These are phyloP conservation scores for Colletotrichum incanum DNA, from an alignment of 2,329 filamentous ascomycete genomes.

Conservation along the genomic window DNA sequence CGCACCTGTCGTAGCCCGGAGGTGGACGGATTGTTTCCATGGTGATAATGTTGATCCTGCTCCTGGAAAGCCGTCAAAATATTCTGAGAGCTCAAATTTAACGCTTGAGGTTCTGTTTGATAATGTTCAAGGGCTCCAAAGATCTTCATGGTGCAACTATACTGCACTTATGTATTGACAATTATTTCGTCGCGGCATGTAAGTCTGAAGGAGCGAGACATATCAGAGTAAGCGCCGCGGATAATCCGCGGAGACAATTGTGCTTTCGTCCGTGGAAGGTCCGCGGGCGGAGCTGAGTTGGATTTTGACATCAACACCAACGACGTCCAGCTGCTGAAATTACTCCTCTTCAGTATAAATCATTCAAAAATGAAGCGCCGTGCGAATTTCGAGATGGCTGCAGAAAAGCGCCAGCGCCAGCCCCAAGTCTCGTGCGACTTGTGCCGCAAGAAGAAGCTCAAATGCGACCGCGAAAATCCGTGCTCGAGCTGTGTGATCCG, in stretches of 20 bases:
- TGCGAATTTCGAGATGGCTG: background rate
- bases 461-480: constrained; percentile 50
- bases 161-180: background rate
- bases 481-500: constrained; percentile 51
- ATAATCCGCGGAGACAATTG: constrained; percentile 22
- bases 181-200: background rate
- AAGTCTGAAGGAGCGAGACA: background rate
- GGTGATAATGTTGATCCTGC: background rate
- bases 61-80: background rate
- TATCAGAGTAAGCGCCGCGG: constrained; percentile 17
- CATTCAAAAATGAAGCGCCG: constrained; percentile 25
- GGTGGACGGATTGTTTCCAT: constrained; percentile 25
- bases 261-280: background rate
- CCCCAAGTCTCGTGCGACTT: constrained; percentile 52
- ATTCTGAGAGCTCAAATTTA: too few relatives aligned
- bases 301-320: constrained; percentile 1
- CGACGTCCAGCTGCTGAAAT: background rate
- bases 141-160: background rate
- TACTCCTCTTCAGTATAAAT: background rate
- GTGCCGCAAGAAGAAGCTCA: constrained; percentile 53
- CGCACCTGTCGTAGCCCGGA: constrained; percentile 25
- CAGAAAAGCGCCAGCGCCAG: constrained; percentile 45
- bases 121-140: background rate
- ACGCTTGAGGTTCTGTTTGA: background rate
- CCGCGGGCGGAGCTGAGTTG: background rate